phyloP scores from a whole-genome alignment of 2,329 filamentous ascomycete species.

The Colletotrichum cuscutae region DNA sequence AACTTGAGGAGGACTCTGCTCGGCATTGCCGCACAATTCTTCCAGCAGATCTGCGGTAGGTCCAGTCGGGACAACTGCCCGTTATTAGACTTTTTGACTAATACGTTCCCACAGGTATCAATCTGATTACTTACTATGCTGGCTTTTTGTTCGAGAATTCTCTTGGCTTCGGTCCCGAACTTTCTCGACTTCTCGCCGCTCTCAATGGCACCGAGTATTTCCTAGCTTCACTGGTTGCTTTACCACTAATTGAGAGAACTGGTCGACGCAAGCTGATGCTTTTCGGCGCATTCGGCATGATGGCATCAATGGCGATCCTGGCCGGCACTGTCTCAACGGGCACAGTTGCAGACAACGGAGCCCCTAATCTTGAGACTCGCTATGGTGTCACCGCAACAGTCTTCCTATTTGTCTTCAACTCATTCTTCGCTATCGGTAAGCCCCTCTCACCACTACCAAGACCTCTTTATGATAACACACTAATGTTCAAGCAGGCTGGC shows the following conservation, averaged over 20 bases:
- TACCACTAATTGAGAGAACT: constrained; percentile 58
- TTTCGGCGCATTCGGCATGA: constrained; percentile 70
- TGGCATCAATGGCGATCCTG: constrained; percentile 68
- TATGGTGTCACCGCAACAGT: constrained; percentile 47
- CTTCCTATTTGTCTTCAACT: constrained; percentile 72
- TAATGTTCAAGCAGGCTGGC: constrained; percentile 51
- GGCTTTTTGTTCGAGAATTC: constrained; percentile 50
- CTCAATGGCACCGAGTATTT: constrained; percentile 59
- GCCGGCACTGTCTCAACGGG: constrained; percentile 45
- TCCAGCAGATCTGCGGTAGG: constrained; percentile 38
- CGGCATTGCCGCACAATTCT: constrained; percentile 40
- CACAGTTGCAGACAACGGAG: constrained; percentile 41
- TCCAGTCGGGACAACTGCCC: neutral
- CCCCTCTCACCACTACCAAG: fast-evolving
- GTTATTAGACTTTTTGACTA: too few relatives aligned
- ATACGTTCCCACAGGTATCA: constrained; percentile 37
- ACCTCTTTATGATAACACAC: neutral
- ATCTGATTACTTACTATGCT: constrained; percentile 50
- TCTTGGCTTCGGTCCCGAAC: constrained; percentile 55
- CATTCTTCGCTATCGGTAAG: constrained; percentile 63
- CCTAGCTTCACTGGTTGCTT: constrained; percentile 49
- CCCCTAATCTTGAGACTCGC: constrained; percentile 39
- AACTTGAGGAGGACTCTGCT: constrained; percentile 71
- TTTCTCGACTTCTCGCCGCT: constrained; percentile 65
- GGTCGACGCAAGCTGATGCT: constrained; percentile 72